phyloP scores from a whole-genome alignment of 257 asterid genomes.

The Ilex asprella region DNA sequence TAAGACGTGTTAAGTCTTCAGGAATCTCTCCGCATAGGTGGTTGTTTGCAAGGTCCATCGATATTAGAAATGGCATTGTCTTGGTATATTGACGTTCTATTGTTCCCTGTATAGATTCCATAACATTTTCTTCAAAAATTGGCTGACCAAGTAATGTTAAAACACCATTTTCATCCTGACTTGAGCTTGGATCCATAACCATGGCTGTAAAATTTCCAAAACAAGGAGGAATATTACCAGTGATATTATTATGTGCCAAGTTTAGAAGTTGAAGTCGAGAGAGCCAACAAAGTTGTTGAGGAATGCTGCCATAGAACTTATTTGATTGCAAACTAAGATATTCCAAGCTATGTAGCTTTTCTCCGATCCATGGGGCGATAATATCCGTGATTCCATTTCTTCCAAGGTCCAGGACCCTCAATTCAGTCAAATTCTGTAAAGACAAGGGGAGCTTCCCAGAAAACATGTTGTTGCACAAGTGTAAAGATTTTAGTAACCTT shows the following conservation, averaged over 20 bases:
- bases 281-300: constrained; percentile 22
- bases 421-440: constrained; percentile 4
- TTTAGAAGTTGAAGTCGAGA: constrained; percentile 14
- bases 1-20: constrained; percentile 8
- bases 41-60: constrained; percentile 13
- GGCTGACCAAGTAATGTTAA: too few species aligned
- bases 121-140: background rate
- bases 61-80: background rate
- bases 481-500: constrained; percentile 12
- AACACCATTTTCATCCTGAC: background rate
- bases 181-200: background rate
- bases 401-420: constrained; percentile 20
- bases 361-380: constrained; percentile 22
- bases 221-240: constrained; percentile 27
- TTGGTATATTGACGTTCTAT: background rate
- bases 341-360: constrained; percentile 1
- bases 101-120: constrained; percentile 4
- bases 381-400: constrained; percentile 12
- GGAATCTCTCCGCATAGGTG: constrained; percentile 13
- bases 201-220: constrained; percentile 17
- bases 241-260: constrained; percentile 20
- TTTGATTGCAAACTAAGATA: constrained; percentile 24
- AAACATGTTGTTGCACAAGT: constrained; percentile 24
- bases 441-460: constrained; percentile 18
- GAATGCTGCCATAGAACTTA: constrained; percentile 18